Base-by-base conservation (phyloP, 768 basidiomycete genomes). In the Trametes villosa region DNA sequence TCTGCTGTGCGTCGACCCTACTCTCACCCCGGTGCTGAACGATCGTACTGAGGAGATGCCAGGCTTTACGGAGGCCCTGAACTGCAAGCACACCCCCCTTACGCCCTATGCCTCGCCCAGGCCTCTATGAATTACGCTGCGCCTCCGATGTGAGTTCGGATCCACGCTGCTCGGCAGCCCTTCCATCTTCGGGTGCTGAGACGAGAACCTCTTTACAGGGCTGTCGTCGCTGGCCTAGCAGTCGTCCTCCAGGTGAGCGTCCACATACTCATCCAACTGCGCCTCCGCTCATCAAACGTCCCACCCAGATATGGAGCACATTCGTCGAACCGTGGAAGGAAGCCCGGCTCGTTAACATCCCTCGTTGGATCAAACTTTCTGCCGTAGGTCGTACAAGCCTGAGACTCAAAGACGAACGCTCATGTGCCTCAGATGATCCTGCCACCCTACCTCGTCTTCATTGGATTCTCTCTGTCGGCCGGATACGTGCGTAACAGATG, bases 111-210 rank as follows among this genome's bases (percentile, higher is more conserved):
- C 64, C 66, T 77, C 41, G 73, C 74, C 0, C 86, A 87, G 70
- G 81, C 85, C 5, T 78, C 79, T 24, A 75, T 86, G 77, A 73
- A 82, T 20, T 75, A 83, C 51, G 84, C 82, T 1, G 75, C 81
- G 1, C 76, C 83, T 49, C 79, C 84, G 1, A 85, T 84, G 85
- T 86, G 55, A 45, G 79, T 71, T n/a, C n/a, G n/a, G n/a, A n/a
- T n/a, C n/a, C n/a, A n/a, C n/a, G n/a, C n/a, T n/a, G n/a, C n/a
- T n/a, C n/a, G n/a, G n/a, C n/a, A n/a, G n/a, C n/a, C n/a, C n/a
- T n/a, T n/a, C n/a, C n/a, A n/a, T n/a, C n/a, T n/a, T n/a, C n/a
- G n/a, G n/a, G n/a, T 12, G n/a, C 15, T 11, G 8, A 45, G 9
- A 12, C 42, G 44, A 49, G 22, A 53, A 3, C 42, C 20, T 20